These are phyloP conservation scores for Lachnellula occidentalis DNA, from an alignment of 2,329 filamentous ascomycete species.

Conservation along the genomic window DNA sequence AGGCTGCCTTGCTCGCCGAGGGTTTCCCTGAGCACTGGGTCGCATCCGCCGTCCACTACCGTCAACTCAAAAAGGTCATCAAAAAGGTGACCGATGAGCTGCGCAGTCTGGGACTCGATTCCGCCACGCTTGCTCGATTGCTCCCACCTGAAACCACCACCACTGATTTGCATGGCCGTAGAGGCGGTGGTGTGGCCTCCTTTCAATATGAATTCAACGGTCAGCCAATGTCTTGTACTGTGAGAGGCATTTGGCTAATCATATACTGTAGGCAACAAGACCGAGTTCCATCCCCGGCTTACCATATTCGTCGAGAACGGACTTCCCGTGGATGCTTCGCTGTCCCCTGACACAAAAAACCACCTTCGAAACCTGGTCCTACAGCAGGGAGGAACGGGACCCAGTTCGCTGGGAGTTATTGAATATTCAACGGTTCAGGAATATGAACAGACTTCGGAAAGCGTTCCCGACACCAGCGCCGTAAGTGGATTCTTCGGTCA, in stretches of 20 bases:
- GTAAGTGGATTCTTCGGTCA: too few species aligned
- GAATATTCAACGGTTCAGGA: too few species aligned
- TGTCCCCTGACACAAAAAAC: slow-evolving; percentile 50
- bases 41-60: slow-evolving; percentile 73
- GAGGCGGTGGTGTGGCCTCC: slow-evolving; percentile 29
- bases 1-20: slow-evolving; percentile 62
- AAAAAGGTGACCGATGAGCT: slow-evolving; percentile 69
- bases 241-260: background rate
- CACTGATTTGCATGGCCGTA: background rate
- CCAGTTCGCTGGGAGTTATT: slow-evolving; percentile 5
- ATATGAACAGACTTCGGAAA: too few species aligned
- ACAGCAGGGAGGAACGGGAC: slow-evolving; percentile 6
- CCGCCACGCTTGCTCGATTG: slow-evolving; percentile 62
- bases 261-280: slow-evolving; percentile 32
- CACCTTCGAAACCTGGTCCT: slow-evolving; percentile 54
- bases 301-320: slow-evolving; percentile 63
- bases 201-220: slow-evolving; percentile 53
- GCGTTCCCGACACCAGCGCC: too few species aligned
- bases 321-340: slow-evolving; percentile 59
- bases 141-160: slow-evolving; percentile 32
- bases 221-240: slow-evolving; percentile 22
- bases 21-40: slow-evolving; percentile 70
- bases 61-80: slow-evolving; percentile 82
- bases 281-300: slow-evolving; percentile 59
- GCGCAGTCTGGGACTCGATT: slow-evolving; percentile 63